Conservation (phyloP, 192 early-diverging fungal genomes). For the Coemansia asiatica region DNA sequence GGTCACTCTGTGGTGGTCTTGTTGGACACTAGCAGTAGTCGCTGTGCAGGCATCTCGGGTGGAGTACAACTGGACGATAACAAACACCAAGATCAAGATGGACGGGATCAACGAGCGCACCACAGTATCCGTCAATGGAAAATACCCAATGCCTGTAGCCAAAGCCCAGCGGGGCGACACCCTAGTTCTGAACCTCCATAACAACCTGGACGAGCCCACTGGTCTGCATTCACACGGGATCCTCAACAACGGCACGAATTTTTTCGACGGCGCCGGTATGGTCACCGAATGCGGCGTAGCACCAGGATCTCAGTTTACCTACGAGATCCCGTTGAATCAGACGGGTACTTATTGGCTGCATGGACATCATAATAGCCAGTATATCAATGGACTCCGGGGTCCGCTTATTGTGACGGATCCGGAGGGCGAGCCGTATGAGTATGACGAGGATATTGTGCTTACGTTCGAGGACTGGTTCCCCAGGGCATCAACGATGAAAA, state of each 20-base stretch:
- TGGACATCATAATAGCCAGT: slow-evolving; percentile 66
- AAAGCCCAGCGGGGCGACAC: slow-evolving; percentile 23
- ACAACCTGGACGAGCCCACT: slow-evolving; percentile 61
- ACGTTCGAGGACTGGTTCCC: slow-evolving; percentile 74
- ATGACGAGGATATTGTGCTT: slow-evolving; percentile 69
- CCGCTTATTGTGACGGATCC: slow-evolving; percentile 68
- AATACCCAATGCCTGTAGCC: slow-evolving; percentile 57
- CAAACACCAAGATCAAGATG: slow-evolving; percentile 60
- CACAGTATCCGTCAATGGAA: slow-evolving; percentile 64
- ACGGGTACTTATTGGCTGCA: slow-evolving; percentile 86
- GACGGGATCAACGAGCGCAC: slow-evolving; percentile 60
- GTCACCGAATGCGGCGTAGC: slow-evolving; percentile 78
- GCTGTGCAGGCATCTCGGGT: slow-evolving; percentile 18
- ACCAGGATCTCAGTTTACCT: slow-evolving; percentile 59
- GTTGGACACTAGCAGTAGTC: not conserved
- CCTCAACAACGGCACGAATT: slow-evolving; percentile 69
- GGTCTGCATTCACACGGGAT: slow-evolving; percentile 74
- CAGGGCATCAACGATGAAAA: slow-evolving; percentile 10
- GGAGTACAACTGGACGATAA: slow-evolving; percentile 65
- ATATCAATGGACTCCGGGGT: slow-evolving; percentile 74
- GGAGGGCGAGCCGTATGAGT: slow-evolving; percentile 56
- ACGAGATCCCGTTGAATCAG: slow-evolving; percentile 67
- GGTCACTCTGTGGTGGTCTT: not conserved
- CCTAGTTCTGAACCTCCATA: slow-evolving; percentile 43
- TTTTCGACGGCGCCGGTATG: slow-evolving; percentile 67